phyloP scores from a whole-genome alignment of 345 rosid species.

The Chamaenerion angustifolium region DNA sequence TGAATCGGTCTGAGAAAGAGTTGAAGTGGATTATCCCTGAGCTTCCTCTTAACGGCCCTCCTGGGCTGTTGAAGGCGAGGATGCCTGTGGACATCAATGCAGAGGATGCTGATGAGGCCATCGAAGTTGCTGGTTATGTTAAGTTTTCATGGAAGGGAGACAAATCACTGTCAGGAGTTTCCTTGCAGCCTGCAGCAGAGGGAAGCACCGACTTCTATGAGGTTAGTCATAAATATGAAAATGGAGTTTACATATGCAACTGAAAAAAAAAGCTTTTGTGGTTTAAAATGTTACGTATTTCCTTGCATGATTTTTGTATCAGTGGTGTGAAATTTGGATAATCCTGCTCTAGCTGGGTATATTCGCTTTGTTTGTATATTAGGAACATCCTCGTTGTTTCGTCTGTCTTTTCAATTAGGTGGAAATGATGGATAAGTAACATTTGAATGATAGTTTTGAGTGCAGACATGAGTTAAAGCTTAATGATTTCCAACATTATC shows the following conservation, averaged over 20 bases:
- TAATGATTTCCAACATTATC: too few relatives aligned
- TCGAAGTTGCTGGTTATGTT: conserved; percentile 61
- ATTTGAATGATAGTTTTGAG: too few relatives aligned
- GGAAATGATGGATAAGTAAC: too few relatives aligned
- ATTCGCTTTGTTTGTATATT: neutral
- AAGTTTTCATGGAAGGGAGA: conserved; percentile 62
- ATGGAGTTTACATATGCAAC: conserved; percentile 66
- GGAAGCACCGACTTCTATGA: conserved; percentile 73
- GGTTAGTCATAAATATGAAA: conserved; percentile 66
- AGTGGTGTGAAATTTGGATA: conserved; percentile 7
- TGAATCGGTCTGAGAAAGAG: conserved; percentile 75
- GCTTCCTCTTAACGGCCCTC: conserved; percentile 57
- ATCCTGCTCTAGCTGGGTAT: neutral
- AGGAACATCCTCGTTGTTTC: too few relatives aligned
- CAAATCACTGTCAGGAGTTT: conserved; percentile 52
- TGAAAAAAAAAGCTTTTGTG: conserved; percentile 15
- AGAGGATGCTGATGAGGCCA: conserved; percentile 51
- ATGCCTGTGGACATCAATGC: conserved; percentile 68
- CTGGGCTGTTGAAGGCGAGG: conserved; percentile 70
- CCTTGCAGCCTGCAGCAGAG: conserved; percentile 55
- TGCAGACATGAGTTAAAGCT: too few relatives aligned
- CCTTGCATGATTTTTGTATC: neutral
- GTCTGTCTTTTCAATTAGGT: too few relatives aligned
- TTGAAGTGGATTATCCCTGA: conserved; percentile 87
- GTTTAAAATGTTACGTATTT: conserved; percentile 5